Evolutionary conservation across 441 rosid genomes (phyloP).

Genomic region (Corymbia citriodora): DNA sequence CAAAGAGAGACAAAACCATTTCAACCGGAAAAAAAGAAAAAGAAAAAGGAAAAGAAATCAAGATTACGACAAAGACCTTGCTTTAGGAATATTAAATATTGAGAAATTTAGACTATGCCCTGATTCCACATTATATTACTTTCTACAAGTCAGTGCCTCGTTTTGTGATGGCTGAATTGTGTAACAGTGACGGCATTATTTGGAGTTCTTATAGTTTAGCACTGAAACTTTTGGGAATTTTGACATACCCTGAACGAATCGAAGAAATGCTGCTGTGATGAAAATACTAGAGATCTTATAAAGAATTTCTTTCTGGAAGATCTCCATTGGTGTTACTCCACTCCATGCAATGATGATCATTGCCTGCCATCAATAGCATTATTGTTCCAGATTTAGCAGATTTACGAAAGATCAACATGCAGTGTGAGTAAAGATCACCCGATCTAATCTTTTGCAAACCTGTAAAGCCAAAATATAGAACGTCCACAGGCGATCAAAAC

Average conservation of each 20-base stretch:
- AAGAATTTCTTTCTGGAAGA: constrained; percentile 55
- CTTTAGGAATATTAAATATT: not conserved
- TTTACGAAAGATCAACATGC: not conserved
- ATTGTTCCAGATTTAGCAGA: not conserved
- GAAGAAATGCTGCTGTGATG: constrained; percentile 92
- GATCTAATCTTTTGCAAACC: constrained; percentile 34
- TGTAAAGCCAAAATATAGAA: constrained; percentile 87
- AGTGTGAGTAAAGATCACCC: not conserved
- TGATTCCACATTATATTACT: not conserved
- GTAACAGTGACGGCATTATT: not conserved
- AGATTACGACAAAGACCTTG: not conserved
- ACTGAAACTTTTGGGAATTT: not conserved
- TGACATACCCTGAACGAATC: constrained; percentile 75
- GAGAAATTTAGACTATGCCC: not conserved
- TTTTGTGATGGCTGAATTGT: not conserved
- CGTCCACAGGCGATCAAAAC: constrained; percentile 96
- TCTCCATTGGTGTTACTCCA: constrained; percentile 46
- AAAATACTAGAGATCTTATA: constrained; percentile 81
- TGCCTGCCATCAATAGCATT: constrained; percentile 44
- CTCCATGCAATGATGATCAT: constrained; percentile 85
- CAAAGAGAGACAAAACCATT: not conserved
- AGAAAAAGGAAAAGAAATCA: not conserved
- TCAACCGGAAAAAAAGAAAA: not conserved
- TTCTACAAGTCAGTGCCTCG: not conserved
- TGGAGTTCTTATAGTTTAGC: not conserved